Evolutionary conservation across 805 yeast genomes (phyloP).

Genomic region (Saturnispora besseyi): DNA sequence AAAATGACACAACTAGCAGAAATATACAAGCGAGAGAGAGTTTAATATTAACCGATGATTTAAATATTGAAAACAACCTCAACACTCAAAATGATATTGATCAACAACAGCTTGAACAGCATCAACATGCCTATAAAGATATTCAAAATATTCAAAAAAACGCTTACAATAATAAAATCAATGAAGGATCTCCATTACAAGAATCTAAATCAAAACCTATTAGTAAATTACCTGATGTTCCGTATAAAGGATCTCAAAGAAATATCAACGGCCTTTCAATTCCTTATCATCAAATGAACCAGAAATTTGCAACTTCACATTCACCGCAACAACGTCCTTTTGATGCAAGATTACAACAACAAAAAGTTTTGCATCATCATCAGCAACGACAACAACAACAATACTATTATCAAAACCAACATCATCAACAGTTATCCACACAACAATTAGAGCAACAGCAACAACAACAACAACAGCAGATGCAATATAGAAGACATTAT

Average conservation of each 20-base stretch:
- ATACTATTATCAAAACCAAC: background rate
- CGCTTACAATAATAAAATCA: constrained; percentile 4
- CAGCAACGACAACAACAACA: constrained; percentile 1
- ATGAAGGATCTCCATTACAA: constrained; percentile 8
- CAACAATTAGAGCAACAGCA: constrained; percentile 2
- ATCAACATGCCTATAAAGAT: constrained; percentile 13
- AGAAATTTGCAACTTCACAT: background rate
- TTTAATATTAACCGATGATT: constrained; percentile 11
- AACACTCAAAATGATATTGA: background rate
- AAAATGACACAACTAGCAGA: constrained; percentile 3
- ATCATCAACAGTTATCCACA: background rate
- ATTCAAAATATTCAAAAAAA: constrained; percentile 12
- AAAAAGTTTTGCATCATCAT: background rate
- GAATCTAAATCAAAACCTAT: constrained; percentile 11
- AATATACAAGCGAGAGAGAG: constrained; percentile 9
- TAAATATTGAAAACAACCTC: constrained; percentile 2
- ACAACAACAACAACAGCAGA: constrained; percentile 4
- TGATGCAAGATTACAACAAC: constrained; percentile 1
- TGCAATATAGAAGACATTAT: background rate
- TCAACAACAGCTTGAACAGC: background rate
- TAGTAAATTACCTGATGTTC: constrained; percentile 1
- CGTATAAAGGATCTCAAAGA: background rate
- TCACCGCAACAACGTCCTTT: background rate
- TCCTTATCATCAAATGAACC: background rate
- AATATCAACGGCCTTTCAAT: background rate